Base-by-base conservation (phyloP, 495 filamentous ascomycete species). In the Pyronema omphalodes region DNA sequence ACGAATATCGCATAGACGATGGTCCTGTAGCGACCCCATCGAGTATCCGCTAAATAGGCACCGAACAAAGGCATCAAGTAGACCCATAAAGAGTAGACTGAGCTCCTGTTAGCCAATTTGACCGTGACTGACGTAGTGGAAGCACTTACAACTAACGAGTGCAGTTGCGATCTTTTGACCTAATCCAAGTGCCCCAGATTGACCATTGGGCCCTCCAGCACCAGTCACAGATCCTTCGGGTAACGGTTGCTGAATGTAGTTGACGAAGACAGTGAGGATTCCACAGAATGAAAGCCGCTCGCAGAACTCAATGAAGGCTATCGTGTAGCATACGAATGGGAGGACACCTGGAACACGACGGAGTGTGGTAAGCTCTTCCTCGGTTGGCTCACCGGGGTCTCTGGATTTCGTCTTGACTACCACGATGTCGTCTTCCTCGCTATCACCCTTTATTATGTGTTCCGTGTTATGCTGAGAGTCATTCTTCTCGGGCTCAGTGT, bases 211-310 rank as follows among this genome's bases (percentile, higher is more conserved):
- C 8, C 52, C 44, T 8, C 66, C 64, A 46, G 61, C 62, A 43
- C 68, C 73, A 3, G 74, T 71, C 52, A 80, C 79, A 8, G 79
- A 78, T 3, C 60, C 67, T 0, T 46, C 44, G 0, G 80, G 79
- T 5, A 81, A 73, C 46, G 74, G 70, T 51, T 78, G 72, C 61
- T 83, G 78, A 58, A 84, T 81, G 72, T 79, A 86, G 61, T 83
- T 81, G 68, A 71, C 68, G 63, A 76, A 81, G 41, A 86, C 78
- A 29, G 75, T 76, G 18, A 75, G 80, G 12, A 79, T 83, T 44
- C 82, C 83, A 63, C 84, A 84, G 69, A 82, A 85, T 5, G 78
- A 80, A 68, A 84, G 82, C 41, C 82, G 79, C 70, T 86, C 82
- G 68, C 76, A 81, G 46, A 84, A 65, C 67, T 86, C 82, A 48